These are phyloP conservation scores for Mortierella sp. DNA, from an alignment of 371 early-diverging fungal genomes.

Conservation along the genomic window DNA sequence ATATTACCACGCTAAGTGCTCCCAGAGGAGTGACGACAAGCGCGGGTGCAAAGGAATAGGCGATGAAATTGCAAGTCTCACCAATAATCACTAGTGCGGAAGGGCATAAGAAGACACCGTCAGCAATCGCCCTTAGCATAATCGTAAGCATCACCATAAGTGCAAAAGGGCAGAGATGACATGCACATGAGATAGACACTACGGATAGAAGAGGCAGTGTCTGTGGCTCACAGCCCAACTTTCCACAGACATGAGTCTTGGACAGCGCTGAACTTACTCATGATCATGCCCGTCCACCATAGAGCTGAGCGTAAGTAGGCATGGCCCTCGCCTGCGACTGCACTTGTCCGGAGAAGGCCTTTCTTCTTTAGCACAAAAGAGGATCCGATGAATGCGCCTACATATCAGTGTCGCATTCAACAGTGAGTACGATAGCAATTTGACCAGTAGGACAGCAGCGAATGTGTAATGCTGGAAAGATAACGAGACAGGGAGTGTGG, in stretches of 20 bases:
- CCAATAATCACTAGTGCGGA: conserved; percentile 75
- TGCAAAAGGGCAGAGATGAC: too few relatives aligned
- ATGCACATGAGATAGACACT: too few relatives aligned
- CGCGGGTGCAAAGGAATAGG: conserved; percentile 95
- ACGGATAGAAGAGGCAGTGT: too few relatives aligned
- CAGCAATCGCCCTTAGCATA: too few relatives aligned
- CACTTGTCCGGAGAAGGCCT: conserved; percentile 83
- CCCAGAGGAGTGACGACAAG: conserved; percentile 97
- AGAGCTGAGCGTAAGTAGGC: conserved; percentile 84
- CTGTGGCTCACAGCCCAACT: too few relatives aligned
- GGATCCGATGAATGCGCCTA: conserved; percentile 89
- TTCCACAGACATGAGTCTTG: too few relatives aligned
- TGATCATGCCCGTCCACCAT: conserved; percentile 96
- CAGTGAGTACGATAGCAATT: too few relatives aligned
- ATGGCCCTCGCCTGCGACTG: conserved; percentile 84
- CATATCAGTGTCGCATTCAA: too few relatives aligned
- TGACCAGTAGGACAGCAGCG: too few relatives aligned
- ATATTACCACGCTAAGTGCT: conserved; percentile 88
- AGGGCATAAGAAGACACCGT: conserved; percentile 1
- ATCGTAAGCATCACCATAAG: conserved; percentile 42
- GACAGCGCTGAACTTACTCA: conserved; percentile 62
- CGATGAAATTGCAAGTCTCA: conserved; percentile 93
- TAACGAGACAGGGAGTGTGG: too few relatives aligned
- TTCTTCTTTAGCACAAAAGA: conserved; percentile 95
- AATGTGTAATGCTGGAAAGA: too few relatives aligned